Evolutionary conservation across 169 alveolate genomes (phyloP), one percentile per base, ranked within the genome.

Genomic region (Babesia ovata): DNA sequence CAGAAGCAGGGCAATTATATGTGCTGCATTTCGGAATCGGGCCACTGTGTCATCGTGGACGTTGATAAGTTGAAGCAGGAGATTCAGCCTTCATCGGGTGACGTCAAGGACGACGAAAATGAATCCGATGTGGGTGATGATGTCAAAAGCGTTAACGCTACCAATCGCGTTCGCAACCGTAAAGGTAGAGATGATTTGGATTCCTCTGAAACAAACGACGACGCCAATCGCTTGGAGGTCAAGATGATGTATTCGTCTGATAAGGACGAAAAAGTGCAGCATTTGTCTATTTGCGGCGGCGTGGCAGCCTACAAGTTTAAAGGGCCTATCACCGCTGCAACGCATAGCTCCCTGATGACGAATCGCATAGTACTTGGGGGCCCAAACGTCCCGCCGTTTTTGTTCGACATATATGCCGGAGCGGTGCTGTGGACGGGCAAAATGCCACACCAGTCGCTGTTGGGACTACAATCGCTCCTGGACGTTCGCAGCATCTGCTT

Each of bases 351-450:
- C 26, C 44, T 88, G 61, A 42, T 88, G 75, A 73, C 84, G 42
- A 84, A 88, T 57, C 36, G 93, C 59, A 61, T 88, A 24, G 85
- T 86, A 44, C 57, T 88, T 26, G 93, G 91, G 6, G 91, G 93
- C 6, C 81, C 70, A 26, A 75, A 74, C 63, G 61, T 63, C n/a
- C 70, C 86, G 21, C 89, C 89, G 48, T 63, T 79, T 45, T 62
- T 89, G 45, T 73, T 89, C 52, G 94, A 89, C 57, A 39, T 89
- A 49, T 81, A 58, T 75, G 53, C 88, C 2, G 94, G 90, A 19
- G 63, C 22, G 21, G 79, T 86, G 44, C 69, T 89, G 6, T 89
- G 94, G 94, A 85, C 59, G 29, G 84, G 91, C 9, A 89, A 82
- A 70, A 36, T 36, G 22, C 79, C 89, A 26, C 91, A 88, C 48